These are phyloP conservation scores for Xylaria curta DNA, from an alignment of 495 filamentous ascomycete species.

Conservation along the genomic window DNA sequence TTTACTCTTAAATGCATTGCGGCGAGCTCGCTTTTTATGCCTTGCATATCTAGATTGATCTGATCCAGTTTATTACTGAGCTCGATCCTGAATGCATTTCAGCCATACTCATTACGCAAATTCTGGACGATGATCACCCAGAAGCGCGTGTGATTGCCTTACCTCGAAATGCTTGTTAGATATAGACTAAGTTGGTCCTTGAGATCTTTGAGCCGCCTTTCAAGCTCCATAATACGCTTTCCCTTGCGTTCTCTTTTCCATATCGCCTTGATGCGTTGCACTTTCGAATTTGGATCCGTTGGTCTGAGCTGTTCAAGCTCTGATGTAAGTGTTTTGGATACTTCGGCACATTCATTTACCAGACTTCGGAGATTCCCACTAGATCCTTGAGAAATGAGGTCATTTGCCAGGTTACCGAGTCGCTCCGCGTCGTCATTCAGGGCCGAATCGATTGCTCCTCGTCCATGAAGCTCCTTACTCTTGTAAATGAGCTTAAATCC, in stretches of 20 bases:
- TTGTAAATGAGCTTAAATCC: constrained; percentile 24
- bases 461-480: not conserved
- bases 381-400: constrained; percentile 1
- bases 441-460: constrained; percentile 3
- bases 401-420: constrained; percentile 5
- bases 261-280: not conserved
- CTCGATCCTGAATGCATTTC: not conserved
- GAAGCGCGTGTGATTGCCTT: not conserved
- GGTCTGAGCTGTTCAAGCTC: not conserved
- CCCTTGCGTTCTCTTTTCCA: not conserved
- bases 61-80: not conserved
- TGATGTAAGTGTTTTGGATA: not conserved
- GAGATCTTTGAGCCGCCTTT: not conserved
- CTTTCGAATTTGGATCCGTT: not conserved
- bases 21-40: not conserved
- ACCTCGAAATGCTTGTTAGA: not conserved
- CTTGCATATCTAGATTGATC: not conserved
- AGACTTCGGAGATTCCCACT: constrained; percentile 19
- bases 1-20: not conserved
- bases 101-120: not conserved
- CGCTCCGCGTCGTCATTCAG: constrained; percentile 9
- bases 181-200: not conserved
- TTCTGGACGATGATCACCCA: too few species aligned
- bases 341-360: constrained; percentile 13
- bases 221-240: not conserved